Conservation (phyloP, 2,329 filamentous ascomycete species). For the Pseudophaeomoniella oleicola region DNA sequence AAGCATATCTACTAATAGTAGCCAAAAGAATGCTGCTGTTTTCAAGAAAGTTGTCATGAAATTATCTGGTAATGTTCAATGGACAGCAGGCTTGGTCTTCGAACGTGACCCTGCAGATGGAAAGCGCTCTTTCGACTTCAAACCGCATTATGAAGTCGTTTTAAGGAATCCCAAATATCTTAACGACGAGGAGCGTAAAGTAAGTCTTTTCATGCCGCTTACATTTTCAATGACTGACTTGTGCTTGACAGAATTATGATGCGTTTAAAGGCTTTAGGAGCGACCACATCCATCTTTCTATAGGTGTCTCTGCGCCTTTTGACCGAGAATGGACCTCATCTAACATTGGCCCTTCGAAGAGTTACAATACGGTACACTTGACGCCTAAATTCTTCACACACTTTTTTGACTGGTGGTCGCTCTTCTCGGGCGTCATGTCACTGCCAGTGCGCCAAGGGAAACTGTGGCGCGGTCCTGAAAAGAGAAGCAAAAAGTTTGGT, state of each 20-base stretch:
- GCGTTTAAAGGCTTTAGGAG: constrained; percentile 96
- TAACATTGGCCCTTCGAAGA: constrained; percentile 61
- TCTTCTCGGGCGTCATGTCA: constrained; percentile 90
- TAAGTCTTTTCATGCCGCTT: constrained; percentile 15
- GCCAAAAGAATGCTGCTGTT: constrained; percentile 56
- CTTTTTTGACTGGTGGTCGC: constrained; percentile 95
- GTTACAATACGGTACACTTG: constrained; percentile 92
- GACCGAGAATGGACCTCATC: constrained; percentile 74
- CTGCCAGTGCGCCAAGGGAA: constrained; percentile 83
- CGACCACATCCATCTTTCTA: constrained; percentile 88
- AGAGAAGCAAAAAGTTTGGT: constrained; percentile 97
- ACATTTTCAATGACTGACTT: too few species aligned
- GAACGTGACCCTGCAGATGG: constrained; percentile 65
- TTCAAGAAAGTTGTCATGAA: constrained; percentile 99
- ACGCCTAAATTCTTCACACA: constrained; percentile 95
- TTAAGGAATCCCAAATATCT: constrained; percentile 68
- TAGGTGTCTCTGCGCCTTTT: constrained; percentile 75
- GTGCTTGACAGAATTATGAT: constrained; percentile 61
- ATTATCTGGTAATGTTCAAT: constrained; percentile 87
- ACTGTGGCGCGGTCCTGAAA: constrained; percentile 83
- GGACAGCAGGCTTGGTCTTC: constrained; percentile 82
- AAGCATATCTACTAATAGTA: constrained; percentile 47
- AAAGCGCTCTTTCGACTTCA: constrained; percentile 71
- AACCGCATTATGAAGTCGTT: constrained; percentile 80
- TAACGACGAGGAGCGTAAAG: constrained; percentile 37